A percentile compares a stretch with the other conserved stretches of the same genome.
These are phyloP conservation scores for Lagenaria siceraria DNA, from an alignment of 306 rosid species.

Conservation along the genomic window DNA sequence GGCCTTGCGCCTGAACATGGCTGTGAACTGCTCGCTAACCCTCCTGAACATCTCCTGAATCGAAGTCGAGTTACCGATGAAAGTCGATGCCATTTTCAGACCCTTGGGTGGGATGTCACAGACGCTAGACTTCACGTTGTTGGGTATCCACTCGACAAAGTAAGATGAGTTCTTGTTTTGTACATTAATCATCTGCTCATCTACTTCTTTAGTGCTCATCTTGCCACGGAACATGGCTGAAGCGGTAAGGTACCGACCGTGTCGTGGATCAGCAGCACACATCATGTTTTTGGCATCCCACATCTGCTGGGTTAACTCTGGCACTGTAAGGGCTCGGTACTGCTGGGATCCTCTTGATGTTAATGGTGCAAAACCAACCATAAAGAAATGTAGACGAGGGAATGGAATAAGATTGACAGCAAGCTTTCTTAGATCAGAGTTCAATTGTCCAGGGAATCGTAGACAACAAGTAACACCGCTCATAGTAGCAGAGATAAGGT, in stretches of 20 bases:
- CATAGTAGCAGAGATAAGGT: conserved; percentile 79
- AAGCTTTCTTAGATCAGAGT: conserved; percentile 59
- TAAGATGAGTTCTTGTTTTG: conserved; percentile 86
- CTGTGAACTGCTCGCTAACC: conserved; percentile 89
- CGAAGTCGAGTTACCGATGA: conserved; percentile 67
- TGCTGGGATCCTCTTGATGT: conserved; percentile 89
- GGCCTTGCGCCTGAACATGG: conserved; percentile 78
- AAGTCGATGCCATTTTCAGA: conserved; percentile 61
- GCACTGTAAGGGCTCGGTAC: conserved; percentile 49
- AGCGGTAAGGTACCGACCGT: conserved; percentile 73
- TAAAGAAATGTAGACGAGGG: conserved; percentile 82
- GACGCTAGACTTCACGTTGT: conserved; percentile 77
- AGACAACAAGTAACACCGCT: conserved; percentile 85
- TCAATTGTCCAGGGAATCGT: conserved; percentile 80
- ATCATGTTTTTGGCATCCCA: conserved; percentile 59
- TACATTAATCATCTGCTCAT: conserved; percentile 74
- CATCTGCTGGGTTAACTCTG: conserved; percentile 44
- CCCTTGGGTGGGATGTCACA: conserved; percentile 85
- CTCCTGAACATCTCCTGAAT: conserved; percentile 89
- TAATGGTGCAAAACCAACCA: conserved; percentile 88
- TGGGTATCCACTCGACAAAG: conserved; percentile 78
- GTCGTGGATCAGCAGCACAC: conserved; percentile 92
- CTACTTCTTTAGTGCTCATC: conserved; percentile 90
- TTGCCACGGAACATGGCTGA: conserved; percentile 88
- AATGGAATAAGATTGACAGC: conserved; percentile 80